Conservation (phyloP, 768 basidiomycete genomes). For the Hydnum rufescens region DNA sequence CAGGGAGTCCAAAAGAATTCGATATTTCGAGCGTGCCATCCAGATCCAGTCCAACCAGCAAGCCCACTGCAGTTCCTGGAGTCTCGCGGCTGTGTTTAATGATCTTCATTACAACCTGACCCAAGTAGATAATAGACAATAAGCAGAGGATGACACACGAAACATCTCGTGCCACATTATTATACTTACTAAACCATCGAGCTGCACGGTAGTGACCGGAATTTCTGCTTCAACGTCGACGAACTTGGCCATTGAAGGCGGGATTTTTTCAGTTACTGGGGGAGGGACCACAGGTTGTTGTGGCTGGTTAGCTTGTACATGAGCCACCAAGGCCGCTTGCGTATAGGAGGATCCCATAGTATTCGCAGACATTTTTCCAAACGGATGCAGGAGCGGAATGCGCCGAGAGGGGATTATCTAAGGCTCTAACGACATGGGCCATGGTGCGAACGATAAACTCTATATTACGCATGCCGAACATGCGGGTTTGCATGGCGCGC, state of each 20-base stretch:
- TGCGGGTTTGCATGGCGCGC: constrained; percentile 57
- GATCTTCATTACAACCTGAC: constrained; percentile 90
- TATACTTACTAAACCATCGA: constrained; percentile 57
- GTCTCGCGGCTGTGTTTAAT: constrained; percentile 79
- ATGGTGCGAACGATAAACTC: constrained; percentile 51
- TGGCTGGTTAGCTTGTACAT: constrained; percentile 35
- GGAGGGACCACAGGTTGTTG: constrained; percentile 31
- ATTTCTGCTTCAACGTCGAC: constrained; percentile 89
- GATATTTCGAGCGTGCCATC: constrained; percentile 82
- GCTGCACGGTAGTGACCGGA: constrained; percentile 53
- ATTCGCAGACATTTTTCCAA: neutral
- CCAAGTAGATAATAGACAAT: constrained; percentile 7
- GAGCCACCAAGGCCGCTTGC: constrained; percentile 23
- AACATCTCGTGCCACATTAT: neutral
- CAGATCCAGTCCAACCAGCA: constrained; percentile 78
- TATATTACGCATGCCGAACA: constrained; percentile 86
- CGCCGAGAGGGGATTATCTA: no score
- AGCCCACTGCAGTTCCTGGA: constrained; percentile 56
- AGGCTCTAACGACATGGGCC: constrained; percentile 22
- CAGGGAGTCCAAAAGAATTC: constrained; percentile 72
- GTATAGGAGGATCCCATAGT: neutral
- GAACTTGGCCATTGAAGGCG: constrained; percentile 78
- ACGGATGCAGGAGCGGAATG: neutral
- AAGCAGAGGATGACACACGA: neutral
- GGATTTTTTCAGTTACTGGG: constrained; percentile 63